phyloP scores from a whole-genome alignment of 2,329 filamentous ascomycete genomes.

The Metarhizium robertsii region DNA sequence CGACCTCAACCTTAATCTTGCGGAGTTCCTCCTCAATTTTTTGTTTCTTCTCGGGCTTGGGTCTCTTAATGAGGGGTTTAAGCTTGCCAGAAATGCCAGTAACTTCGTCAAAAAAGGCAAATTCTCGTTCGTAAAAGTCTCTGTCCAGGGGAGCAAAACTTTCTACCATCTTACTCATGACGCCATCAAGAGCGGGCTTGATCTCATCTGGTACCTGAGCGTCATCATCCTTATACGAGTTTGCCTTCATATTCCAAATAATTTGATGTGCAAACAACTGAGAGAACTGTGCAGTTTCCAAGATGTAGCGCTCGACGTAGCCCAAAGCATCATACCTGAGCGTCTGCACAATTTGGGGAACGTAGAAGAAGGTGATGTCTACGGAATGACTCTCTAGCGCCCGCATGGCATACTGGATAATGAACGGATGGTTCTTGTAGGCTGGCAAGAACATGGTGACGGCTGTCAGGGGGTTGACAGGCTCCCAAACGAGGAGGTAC shows the following conservation, averaged over 20 bases:
- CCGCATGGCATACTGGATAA: conserved; percentile 95
- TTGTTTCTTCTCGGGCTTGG: conserved; percentile 95
- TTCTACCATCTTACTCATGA: conserved; percentile 73
- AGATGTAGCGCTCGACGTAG: conserved; percentile 92
- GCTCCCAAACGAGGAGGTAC: conserved; percentile 88
- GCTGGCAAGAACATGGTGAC: conserved; percentile 88
- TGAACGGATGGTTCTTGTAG: conserved; percentile 83
- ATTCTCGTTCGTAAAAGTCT: conserved; percentile 87
- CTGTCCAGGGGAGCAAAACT: conserved; percentile 74
- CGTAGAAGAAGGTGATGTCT: conserved; percentile 98
- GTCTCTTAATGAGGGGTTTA: conserved; percentile 82
- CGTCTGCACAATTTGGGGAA: conserved; percentile 94
- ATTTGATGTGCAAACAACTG: conserved; percentile 98
- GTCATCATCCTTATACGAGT: conserved; percentile 95
- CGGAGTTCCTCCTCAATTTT: conserved; percentile 98
- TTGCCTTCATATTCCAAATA: conserved; percentile 99
- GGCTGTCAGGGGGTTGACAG: conserved; percentile 86
- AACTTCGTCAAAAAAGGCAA: conserved; percentile 96
- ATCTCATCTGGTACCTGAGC: conserved; percentile 80
- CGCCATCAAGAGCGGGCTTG: conserved; percentile 86
- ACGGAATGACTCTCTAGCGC: conserved; percentile 88
- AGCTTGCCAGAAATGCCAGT: conserved; percentile 93
- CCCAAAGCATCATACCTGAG: conserved; percentile 87
- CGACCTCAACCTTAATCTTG: conserved; percentile 94
- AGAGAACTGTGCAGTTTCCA: conserved; percentile 96